These are phyloP conservation scores for Oryza meyeriana DNA, from an alignment of 176 grass and related monocot genomes.

Conservation along the genomic window DNA sequence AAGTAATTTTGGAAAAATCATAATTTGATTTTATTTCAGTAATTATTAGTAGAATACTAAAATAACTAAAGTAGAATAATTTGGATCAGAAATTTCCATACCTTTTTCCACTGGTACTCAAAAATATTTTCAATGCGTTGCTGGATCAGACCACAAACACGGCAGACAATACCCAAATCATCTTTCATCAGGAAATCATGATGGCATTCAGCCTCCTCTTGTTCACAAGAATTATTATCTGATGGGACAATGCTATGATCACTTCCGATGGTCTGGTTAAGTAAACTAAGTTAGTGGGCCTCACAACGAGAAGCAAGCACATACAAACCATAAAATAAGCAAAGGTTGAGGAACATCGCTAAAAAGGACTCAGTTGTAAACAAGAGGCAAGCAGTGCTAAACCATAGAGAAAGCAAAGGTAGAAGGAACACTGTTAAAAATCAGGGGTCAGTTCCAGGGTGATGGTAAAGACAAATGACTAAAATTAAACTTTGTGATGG, in stretches of 20 bases:
- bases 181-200: slow-evolving; percentile 61
- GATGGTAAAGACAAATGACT: background rate
- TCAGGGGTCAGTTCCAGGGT: background rate
- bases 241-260: slow-evolving; percentile 12
- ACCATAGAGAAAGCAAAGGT: background rate
- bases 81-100: slow-evolving; percentile 29
- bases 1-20: background rate
- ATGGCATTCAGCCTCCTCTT: slow-evolving; percentile 46
- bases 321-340: background rate
- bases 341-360: background rate
- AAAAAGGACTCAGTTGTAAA: background rate
- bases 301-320: slow-evolving; percentile 13
- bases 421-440: background rate
- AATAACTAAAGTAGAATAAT: slow-evolving; percentile 5
- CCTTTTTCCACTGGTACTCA: slow-evolving; percentile 61
- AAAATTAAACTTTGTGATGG: background rate
- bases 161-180: slow-evolving; percentile 67
- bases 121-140: slow-evolving; percentile 61
- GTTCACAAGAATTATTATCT: slow-evolving; percentile 33
- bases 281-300: slow-evolving; percentile 15
- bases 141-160: slow-evolving; percentile 76
- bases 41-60: background rate
- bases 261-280: slow-evolving; percentile 33
- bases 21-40: background rate
- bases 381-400: background rate